Evolutionary conservation across 805 yeast species (phyloP), one percentile per base, ranked within the genome.

Genomic region (Soucietia sequanensis): DNA sequence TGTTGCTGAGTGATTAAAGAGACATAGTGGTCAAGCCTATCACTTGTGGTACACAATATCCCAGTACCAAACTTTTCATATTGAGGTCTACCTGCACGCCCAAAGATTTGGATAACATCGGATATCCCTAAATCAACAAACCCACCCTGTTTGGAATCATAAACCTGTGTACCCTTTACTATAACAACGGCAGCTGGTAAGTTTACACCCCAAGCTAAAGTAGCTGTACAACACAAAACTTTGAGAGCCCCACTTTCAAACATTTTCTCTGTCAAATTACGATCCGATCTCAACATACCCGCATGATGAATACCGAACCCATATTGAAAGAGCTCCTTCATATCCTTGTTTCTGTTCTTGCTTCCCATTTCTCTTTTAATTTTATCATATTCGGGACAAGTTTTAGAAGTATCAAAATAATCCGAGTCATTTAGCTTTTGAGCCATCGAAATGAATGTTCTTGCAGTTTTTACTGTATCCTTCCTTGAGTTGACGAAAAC

Each of bases 31-130:
- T 87, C 95, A 18, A 95, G 61, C 31, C 77, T 68, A 50, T 91
- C 98, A 39, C 73, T 70, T 0, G 95, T 72, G 0, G 99, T 93
- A 56, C 93, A 81, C 31, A 93, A 64, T 16, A 89, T 80, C 68
- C 98, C 98, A 2, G 91, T 86, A 71, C 99, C 99, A 52, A 75
- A 82, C 37, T 78, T 78, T 47, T 91, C 96, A 60, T 79, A 93
- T 49, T 95, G 99, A 0, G 99, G 99, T 62, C 99, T 80, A 64
- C 99, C 99, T 18, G 99, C 99, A 68, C 99, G 84, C 48, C 99
- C 99, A 65, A 93, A 93, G 46, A 93, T 93, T 67, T 93, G 99
- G 42, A 95, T 84, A 25, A 93, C 96, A 64, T 93, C 99, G 0
- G 96, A 84, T 12, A 93, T 91, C 2, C 98, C 98, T 25, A 95